Evolutionary conservation across 768 basidiomycete genomes (phyloP).

Genomic region (Trametes maxima): DNA sequence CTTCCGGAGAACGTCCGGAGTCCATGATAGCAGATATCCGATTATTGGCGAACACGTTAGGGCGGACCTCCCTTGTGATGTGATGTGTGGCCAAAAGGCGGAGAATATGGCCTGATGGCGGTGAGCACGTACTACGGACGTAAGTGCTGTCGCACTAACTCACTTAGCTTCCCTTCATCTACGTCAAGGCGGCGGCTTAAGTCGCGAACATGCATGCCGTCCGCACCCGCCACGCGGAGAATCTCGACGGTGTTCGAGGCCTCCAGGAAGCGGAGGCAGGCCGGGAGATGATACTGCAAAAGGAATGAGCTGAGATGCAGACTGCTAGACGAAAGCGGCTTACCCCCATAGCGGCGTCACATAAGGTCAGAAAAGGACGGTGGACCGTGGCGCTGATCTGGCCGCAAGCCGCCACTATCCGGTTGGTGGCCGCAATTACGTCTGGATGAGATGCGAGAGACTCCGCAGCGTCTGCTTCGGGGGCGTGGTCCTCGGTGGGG

Average conservation of each 20-base stretch:
- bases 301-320: not conserved
- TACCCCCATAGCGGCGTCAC: constrained; percentile 73
- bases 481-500: constrained; percentile 15
- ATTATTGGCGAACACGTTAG: constrained; percentile 74
- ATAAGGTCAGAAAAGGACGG: constrained; percentile 68
- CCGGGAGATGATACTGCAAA: constrained; percentile 68
- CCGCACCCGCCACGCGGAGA: constrained; percentile 61
- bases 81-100: constrained; percentile 81
- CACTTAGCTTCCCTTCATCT: constrained; percentile 54
- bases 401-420: constrained; percentile 68
- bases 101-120: constrained; percentile 61
- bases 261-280: constrained; percentile 73
- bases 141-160: constrained; percentile 16
- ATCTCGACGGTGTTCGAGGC: constrained; percentile 72
- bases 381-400: constrained; percentile 69
- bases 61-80: constrained; percentile 66
- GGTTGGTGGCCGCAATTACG: constrained; percentile 60
- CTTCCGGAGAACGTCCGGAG: constrained; percentile 57
- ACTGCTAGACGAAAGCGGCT: constrained; percentile 28
- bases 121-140: not conserved
- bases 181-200: constrained; percentile 41
- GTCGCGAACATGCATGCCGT: constrained; percentile 51
- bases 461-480: constrained; percentile 41
- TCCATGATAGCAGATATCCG: constrained; percentile 71
- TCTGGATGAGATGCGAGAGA: constrained; percentile 59